Evolutionary conservation across 257 asterid species (phyloP), one percentile per base, ranked within the genome.

Genomic region (Plectranthus barbatus): DNA sequence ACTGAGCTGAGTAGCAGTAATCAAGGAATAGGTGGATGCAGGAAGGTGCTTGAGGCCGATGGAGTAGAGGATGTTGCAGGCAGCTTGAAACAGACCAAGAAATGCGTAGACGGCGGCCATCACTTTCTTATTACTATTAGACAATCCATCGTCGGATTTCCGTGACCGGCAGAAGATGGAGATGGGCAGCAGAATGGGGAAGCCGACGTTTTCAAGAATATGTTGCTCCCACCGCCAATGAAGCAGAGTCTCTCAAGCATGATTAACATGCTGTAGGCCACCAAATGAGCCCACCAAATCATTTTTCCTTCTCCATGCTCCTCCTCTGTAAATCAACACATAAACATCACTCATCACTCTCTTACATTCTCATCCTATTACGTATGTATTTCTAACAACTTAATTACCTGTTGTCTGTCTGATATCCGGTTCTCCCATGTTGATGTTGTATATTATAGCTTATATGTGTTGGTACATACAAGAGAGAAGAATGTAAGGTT

Each of bases 131-230:
- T n/a, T n/a, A n/a, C n/a, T 50, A 31, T 50, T 21, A 12, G 56
- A 21, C 7, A 3, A 9, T 33, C 37, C 37, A 4, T 29, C 33
- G 5, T 2, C 33, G 37, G 33, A 4, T 33, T 7, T 33, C 37
- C 20, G 18, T 7, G 49, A 1, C 52, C 7, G 19, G 72, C 59
- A 72, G 60, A 37, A 58, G 1, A 74, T 21, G 42, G 81, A 53
- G 60, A 84, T 68, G 0, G 92, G 95, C 8, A 86, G 47, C 56
- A 84, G 67, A 6, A 81, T 45, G 0, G 91, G 91, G 67, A 84
- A 86, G 0, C 87, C 95, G 4, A 66, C 51, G 53, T 50, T 67
- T 80, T 76, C 81, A 3, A 74, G 60, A 84, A 74, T 31, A 67
- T 62, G 36, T 79, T 70, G 17, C 80, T 71, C 40, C 95, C 95